A percentile compares a stretch with the other conserved stretches of the same genome.
phyloP scores from a whole-genome alignment of 169 alveolate species.

The Theileria luwenshuni region DNA sequence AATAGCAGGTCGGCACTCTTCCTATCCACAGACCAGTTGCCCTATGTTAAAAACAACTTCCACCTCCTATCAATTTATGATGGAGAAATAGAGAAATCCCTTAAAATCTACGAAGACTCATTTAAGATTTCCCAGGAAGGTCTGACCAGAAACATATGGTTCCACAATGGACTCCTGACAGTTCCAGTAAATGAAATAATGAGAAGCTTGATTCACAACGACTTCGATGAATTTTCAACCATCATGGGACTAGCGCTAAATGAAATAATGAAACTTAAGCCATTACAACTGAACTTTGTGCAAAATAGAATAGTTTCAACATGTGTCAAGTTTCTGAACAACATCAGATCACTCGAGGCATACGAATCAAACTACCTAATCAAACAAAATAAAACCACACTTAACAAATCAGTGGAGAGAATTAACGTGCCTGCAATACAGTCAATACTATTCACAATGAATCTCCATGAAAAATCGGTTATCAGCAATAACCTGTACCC shows the following conservation, averaged over 20 bases:
- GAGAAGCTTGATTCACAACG: slow-evolving; percentile 41
- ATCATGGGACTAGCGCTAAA: slow-evolving; percentile 42
- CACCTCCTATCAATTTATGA: not conserved
- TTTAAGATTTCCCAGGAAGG: not conserved
- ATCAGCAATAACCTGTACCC: slow-evolving; percentile 48
- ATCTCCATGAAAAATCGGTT: slow-evolving; percentile 33
- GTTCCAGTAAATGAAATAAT: slow-evolving; percentile 48
- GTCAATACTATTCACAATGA: slow-evolving; percentile 38
- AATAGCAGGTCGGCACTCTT: slow-evolving; percentile 2
- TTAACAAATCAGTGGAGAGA: slow-evolving; percentile 7
- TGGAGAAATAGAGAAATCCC: not conserved
- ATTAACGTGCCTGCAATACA: slow-evolving; percentile 25
- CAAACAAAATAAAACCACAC: not conserved
- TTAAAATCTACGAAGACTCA: not conserved
- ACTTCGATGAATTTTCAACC: slow-evolving; percentile 41
- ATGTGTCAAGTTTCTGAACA: slow-evolving; percentile 33
- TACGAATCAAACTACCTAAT: slow-evolving; percentile 33
- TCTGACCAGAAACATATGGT: slow-evolving; percentile 24
- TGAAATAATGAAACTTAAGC: slow-evolving; percentile 41
- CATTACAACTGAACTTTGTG: slow-evolving; percentile 53
- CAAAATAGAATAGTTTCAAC: slow-evolving; percentile 49
- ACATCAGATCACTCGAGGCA: slow-evolving; percentile 36
- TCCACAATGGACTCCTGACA: slow-evolving; percentile 28
- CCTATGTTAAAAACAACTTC: slow-evolving; percentile 12
- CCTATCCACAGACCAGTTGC: not conserved